Conservation (phyloP, 768 basidiomycete genomes). For the Arthromyces matolae region DNA sequence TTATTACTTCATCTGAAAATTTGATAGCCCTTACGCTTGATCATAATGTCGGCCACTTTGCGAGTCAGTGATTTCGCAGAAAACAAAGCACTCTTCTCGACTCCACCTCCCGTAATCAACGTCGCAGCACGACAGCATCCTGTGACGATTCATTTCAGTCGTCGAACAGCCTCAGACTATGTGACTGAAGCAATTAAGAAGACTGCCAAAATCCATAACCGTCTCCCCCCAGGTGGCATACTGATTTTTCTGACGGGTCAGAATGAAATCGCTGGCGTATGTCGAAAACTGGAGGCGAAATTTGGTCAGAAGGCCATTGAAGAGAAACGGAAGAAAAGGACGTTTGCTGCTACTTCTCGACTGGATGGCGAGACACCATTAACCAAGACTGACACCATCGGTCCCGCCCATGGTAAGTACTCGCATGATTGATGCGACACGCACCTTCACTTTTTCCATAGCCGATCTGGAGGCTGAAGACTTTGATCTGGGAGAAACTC, state of each 20-base stretch:
- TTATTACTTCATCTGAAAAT: constrained; percentile 8
- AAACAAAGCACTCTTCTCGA: constrained; percentile 75
- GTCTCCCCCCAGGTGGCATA: constrained; percentile 89
- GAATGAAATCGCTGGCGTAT: constrained; percentile 87
- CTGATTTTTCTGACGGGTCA: constrained; percentile 95
- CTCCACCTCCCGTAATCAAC: constrained; percentile 87
- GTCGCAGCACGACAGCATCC: constrained; percentile 91
- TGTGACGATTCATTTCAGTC: constrained; percentile 91
- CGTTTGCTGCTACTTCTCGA: constrained; percentile 21
- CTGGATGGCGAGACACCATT: constrained; percentile 24
- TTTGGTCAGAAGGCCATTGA: constrained; percentile 68
- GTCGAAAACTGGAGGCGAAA: constrained; percentile 72
- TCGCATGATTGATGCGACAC: background rate
- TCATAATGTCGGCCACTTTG: constrained; percentile 99
- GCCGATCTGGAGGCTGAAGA: constrained; percentile 83
- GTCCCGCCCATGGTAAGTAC: constrained; percentile 46
- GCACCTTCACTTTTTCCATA: constrained; percentile 20
- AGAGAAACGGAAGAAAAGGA: constrained; percentile 40
- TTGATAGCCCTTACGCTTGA: constrained; percentile 74
- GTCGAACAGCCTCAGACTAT: constrained; percentile 83
- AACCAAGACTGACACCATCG: constrained; percentile 24
- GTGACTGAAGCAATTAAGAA: constrained; percentile 89
- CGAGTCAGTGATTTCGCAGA: constrained; percentile 90
- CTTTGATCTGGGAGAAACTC: constrained; percentile 56
- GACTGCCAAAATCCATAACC: constrained; percentile 85